Evolutionary conservation across 2,329 filamentous ascomycete genomes (phyloP), one percentile per base, ranked within the genome.

Genomic region (Bipolaris zeicola): DNA sequence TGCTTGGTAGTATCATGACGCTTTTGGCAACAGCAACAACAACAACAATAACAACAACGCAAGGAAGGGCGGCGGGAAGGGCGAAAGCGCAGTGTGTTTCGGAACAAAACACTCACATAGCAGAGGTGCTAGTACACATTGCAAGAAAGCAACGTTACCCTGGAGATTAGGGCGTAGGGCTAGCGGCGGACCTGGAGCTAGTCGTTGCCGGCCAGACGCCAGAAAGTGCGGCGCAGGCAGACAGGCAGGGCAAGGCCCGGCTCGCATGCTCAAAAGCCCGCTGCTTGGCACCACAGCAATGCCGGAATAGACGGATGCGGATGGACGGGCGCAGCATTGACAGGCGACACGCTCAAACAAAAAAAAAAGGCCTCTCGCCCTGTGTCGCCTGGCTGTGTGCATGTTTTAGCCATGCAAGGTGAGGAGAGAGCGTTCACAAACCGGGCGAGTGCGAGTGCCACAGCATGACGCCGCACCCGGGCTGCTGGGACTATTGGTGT

Each of bases 401-500:
- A 31, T 22, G 24, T 20, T 38, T 38, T 22, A 14, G 46, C 14
- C 31, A 26, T 33, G 47, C 26, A 28, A 10, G 2, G 8, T 28
- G 26, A 28, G 28, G 3, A 31, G 28, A 22, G 37, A n/a, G 8
- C 26, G 26, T 53, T 50, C 44, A 53, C 38, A 52, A 57, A 18
- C 16, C 14, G 39, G 49, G 31, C 33, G 18, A 44, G 54, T 52
- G 33, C 28, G 28, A 50, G 48, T 37, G 57, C 57, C 57, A 60
- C 57, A 54, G 53, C 20, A 60, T 54, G 50, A 60, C 56, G 55
- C 56, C 48, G 41, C 31, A 55, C 26, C 58, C 50, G 28, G 26
- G 34, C 46, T 52, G 50, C 49, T 52, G 56, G 59, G 57, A 58
- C 49, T 43, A 41, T 41, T 43, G 45, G 37, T 64, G 61, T 64